Evolutionary conservation across 2,329 filamentous ascomycete species (phyloP), one percentile per base, ranked within the genome.

Genomic region (Alternaria alternata): DNA sequence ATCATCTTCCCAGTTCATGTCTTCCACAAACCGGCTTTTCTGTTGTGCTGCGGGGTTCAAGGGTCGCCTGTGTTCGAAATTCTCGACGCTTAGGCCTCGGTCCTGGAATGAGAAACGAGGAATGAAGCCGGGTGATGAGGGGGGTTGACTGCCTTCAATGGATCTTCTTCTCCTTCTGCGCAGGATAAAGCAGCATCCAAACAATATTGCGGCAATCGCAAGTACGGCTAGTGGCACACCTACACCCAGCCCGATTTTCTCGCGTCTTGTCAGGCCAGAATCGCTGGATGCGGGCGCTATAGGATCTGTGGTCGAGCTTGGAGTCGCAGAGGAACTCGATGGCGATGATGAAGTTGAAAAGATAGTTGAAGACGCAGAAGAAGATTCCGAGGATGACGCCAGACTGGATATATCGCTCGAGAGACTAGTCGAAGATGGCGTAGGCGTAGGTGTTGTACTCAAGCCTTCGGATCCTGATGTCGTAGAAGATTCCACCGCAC

Each of bases 151-250:
- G 18, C 72, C 73, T 43, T 69, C 62, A 14, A 67, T 53, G 16
- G 56, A 61, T 11, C 65, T 66, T 47, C 67, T 68, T 22, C 61
- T 59, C 22, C 67, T 70, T 16, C 72, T 71, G 7, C 75, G 72
- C n/a, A 63, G 56, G 5, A 75, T 54, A 41, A 70, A 59, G 60
- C 72, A 76, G 51, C 69, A 74, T 41, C 53, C 70, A 7, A 78
- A 54, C 0, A 68, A 18, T 3, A 74, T 22, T 26, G 69, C 70
- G 0, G 68, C 67, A 22, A 89, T 84, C 43, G 85, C 86, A 2
- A 89, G 75, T 2, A 88, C 82, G 1, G 85, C 87, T 18, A 89
- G 78, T 2, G 87, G 87, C 3, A 89, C 64, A 8, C 76, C 77
- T 14, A 79, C 51, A 16, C 76, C 76, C 4, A 79, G 65, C 7